phyloP scores from a whole-genome alignment of 2,329 filamentous ascomycete genomes.

The Paracorniculantispora psalliotae region DNA sequence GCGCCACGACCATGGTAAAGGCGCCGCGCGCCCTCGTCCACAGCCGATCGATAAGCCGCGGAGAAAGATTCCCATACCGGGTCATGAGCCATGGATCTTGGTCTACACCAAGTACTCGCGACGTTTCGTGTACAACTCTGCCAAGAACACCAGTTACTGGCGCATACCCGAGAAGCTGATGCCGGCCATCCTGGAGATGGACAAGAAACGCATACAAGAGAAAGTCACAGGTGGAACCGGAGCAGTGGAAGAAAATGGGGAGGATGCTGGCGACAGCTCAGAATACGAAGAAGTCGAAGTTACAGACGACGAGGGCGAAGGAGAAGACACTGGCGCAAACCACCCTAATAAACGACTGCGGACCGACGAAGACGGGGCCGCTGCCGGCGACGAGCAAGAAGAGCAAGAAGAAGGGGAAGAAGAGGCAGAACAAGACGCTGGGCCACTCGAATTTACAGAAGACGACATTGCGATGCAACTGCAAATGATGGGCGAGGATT shows the following conservation, averaged over 20 bases:
- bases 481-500: conserved; percentile 82
- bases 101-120: conserved; percentile 89
- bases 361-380: conserved; percentile 51
- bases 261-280: conserved; percentile 48
- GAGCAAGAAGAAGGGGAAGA: conserved; percentile 53
- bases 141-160: conserved; percentile 89
- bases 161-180: conserved; percentile 85
- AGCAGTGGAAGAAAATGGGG: conserved; percentile 3
- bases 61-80: conserved; percentile 72
- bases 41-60: conserved; percentile 76
- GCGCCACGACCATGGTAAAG: conserved; percentile 46
- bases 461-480: conserved; percentile 93
- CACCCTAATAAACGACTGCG: conserved; percentile 58
- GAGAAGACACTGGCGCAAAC: conserved; percentile 30
- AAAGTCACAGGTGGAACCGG: conserved; percentile 36
- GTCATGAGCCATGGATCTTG: conserved; percentile 80
- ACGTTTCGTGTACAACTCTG: conserved; percentile 83
- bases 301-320: conserved; percentile 44
- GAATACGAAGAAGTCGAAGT: conserved; percentile 72
- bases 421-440: conserved; percentile 46
- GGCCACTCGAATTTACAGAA: conserved; percentile 77
- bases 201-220: conserved; percentile 64
- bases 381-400: conserved; percentile 32
- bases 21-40: conserved; percentile 56
- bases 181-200: conserved; percentile 67